Evolutionary conservation across 352 stramenopile genomes (phyloP), one percentile per base, ranked within the genome.

Genomic region (Globisporangium nagaii): DNA sequence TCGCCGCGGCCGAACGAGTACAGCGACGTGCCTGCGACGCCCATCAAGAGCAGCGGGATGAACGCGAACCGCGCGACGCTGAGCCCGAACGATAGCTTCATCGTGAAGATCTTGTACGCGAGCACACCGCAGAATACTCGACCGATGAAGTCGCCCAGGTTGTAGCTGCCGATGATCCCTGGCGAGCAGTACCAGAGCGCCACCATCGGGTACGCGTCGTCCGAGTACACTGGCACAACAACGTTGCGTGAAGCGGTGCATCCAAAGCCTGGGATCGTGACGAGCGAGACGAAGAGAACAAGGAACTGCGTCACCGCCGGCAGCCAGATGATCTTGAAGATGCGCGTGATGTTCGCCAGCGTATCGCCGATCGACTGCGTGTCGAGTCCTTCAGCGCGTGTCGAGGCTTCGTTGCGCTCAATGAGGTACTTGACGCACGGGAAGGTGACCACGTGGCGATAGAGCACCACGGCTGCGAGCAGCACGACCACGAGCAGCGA

Each of bases 121-220:
- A 66, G 59, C 27, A 70, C 73, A 7, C 64, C 63, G 35, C 58
- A 84, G 35, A 84, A 41, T 22, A 86, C 49, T 34, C 75, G 71
- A 4, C 71, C 79, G 42, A 86, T 62, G 50, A 80, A 81, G 55
- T 86, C 75, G 8, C 75, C 75, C 63, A 76, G 83, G 73, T 84
- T 84, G 70, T 81, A 86, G 24, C 46, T 61, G 6, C 65, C 78
- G 12, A 86, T 73, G 27, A 86, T 76, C 15, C 75, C 78, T 0
- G 78, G 73, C 6, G 71, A 56, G 46, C 63, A 74, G 55, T 81
- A 84, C 79, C 75, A 87, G 12, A 60, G 57, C 2, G 8, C 24
- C 0, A 60, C 70, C 17, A 69, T 49, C 15, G 32, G 30, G 43
- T 73, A 52, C 0, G 20, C 24, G 0, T 52, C 39, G 19, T 65